Percentiles rank a stretch among this genome's conserved stretches.
phyloP scores from a whole-genome alignment of 2,329 filamentous ascomycete genomes.

The Fusarium longipes region DNA sequence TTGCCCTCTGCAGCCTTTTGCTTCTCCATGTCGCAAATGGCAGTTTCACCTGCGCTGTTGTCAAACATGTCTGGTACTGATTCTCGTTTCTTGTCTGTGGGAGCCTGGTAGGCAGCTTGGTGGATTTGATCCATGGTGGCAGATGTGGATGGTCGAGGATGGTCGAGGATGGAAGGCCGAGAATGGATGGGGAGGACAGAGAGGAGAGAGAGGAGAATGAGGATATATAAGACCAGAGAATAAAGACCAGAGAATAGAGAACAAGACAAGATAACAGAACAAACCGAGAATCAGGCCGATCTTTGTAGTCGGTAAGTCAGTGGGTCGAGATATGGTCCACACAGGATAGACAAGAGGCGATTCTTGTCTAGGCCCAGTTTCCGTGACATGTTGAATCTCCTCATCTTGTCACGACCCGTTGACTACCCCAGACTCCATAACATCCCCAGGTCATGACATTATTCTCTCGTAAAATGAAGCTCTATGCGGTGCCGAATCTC shows the following conservation, averaged over 20 bases:
- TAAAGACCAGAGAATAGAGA: too few relatives aligned
- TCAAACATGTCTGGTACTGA: constrained; percentile 44
- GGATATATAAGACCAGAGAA: too few relatives aligned
- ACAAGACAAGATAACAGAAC: constrained; percentile 7
- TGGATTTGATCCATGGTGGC: constrained; percentile 37
- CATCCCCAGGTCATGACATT: constrained; percentile 13
- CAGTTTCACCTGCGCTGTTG: constrained; percentile 47
- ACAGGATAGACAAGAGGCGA: constrained; percentile 1
- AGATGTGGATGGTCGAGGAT: too few relatives aligned
- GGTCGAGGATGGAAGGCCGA: not conserved
- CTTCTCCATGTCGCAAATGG: constrained; percentile 61
- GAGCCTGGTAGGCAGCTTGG: constrained; percentile 11
- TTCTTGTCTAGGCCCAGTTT: constrained; percentile 12
- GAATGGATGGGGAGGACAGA: not conserved
- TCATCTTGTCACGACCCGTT: constrained; percentile 13
- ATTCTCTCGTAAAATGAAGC: constrained; percentile 5
- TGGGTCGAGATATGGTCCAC: constrained; percentile 29
- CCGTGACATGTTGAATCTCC: constrained; percentile 30
- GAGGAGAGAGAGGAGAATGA: not conserved
- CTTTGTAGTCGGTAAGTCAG: constrained; percentile 18
- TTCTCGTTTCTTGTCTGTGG: constrained; percentile 21
- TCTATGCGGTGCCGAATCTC: constrained; percentile 31
- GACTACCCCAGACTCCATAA: constrained; percentile 35
- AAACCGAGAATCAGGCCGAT: constrained; percentile 39
- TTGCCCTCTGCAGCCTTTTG: constrained; percentile 59